These are phyloP conservation scores for Wickerhamiella parazyma DNA, from an alignment of 805 yeast species.

Conservation along the genomic window DNA sequence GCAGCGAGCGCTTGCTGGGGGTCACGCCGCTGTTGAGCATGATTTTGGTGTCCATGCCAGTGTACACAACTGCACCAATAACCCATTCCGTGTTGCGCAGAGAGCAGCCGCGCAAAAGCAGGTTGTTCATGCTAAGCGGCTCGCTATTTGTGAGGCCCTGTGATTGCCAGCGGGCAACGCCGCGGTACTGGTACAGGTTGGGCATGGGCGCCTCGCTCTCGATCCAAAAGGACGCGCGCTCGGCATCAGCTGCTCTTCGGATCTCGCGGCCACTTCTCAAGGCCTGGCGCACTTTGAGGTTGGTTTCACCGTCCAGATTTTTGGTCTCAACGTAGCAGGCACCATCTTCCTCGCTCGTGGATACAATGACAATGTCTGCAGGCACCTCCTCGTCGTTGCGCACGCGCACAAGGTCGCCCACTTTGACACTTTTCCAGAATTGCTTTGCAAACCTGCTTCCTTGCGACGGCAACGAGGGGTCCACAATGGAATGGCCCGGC, in stretches of 20 bases:
- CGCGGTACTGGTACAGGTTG: slow-evolving; percentile 43
- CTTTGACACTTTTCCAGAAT: slow-evolving; percentile 60
- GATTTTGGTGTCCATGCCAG: slow-evolving; percentile 64
- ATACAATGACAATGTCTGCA: slow-evolving; percentile 54
- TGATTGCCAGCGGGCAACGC: slow-evolving; percentile 18
- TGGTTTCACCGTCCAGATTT: slow-evolving; percentile 65
- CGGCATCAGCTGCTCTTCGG: slow-evolving; percentile 34
- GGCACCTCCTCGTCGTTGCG: slow-evolving; percentile 65
- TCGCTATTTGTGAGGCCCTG: slow-evolving; percentile 28
- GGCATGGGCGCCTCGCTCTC: slow-evolving; percentile 65
- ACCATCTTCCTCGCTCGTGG: slow-evolving; percentile 59
- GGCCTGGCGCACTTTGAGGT: slow-evolving; percentile 45
- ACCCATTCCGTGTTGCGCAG: slow-evolving; percentile 67
- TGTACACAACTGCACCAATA: slow-evolving; percentile 58
- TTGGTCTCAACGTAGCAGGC: slow-evolving; percentile 59
- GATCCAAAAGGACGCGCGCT: slow-evolving; percentile 37
- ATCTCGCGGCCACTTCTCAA: slow-evolving; percentile 45
- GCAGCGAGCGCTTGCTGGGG: slow-evolving; percentile 56
- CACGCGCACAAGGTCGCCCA: slow-evolving; percentile 59
- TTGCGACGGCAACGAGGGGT: slow-evolving; percentile 15
- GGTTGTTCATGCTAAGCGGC: slow-evolving; percentile 46
- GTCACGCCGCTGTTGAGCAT: slow-evolving; percentile 68
- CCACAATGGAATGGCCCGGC: slow-evolving; percentile 1
- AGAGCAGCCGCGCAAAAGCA: slow-evolving; percentile 58
- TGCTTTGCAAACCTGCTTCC: slow-evolving; percentile 33